A percentile compares a stretch with the other conserved stretches of the same genome.
phyloP scores from a whole-genome alignment of 2,329 filamentous ascomycete species.

The Phyllosticta citrichinensis region DNA sequence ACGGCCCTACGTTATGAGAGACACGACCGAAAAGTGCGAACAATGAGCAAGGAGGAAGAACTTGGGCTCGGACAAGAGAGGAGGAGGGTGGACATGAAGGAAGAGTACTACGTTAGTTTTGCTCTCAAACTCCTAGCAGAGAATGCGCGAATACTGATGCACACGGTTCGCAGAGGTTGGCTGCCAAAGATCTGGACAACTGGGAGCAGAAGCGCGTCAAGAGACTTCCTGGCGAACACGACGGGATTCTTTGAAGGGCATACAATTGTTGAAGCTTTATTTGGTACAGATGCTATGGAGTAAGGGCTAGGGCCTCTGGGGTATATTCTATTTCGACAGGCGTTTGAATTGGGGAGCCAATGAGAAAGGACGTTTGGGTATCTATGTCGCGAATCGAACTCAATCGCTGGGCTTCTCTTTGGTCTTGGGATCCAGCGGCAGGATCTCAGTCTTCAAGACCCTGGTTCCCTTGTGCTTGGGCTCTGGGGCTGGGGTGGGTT shows the following conservation, averaged over 20 bases:
- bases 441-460: slow-evolving; percentile 51
- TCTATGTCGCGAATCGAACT: neutral
- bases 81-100: slow-evolving; percentile 67
- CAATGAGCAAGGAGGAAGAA: slow-evolving; percentile 77
- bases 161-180: slow-evolving; percentile 50
- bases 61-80: slow-evolving; percentile 65
- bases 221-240: slow-evolving; percentile 77
- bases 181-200: slow-evolving; percentile 82
- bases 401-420: neutral
- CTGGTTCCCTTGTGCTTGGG: slow-evolving; percentile 55
- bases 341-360: neutral
- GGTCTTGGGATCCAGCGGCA: slow-evolving; percentile 21
- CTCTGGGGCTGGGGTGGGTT: slow-evolving; percentile 43
- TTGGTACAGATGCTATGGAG: neutral
- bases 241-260: slow-evolving; percentile 54
- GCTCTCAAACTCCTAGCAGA: neutral
- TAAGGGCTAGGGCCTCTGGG: neutral
- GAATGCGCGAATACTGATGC: neutral
- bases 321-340: slow-evolving; percentile 2
- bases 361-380: neutral
- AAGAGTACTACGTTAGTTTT: slow-evolving; percentile 71
- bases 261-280: neutral
- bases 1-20: slow-evolving; percentile 90
- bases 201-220: slow-evolving; percentile 97
- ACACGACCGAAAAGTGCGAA: slow-evolving; percentile 79